Evolutionary conservation across 2,329 filamentous ascomycete species (phyloP), one percentile per base, ranked within the genome.

Genomic region (Coniochaeta ligniaria): DNA sequence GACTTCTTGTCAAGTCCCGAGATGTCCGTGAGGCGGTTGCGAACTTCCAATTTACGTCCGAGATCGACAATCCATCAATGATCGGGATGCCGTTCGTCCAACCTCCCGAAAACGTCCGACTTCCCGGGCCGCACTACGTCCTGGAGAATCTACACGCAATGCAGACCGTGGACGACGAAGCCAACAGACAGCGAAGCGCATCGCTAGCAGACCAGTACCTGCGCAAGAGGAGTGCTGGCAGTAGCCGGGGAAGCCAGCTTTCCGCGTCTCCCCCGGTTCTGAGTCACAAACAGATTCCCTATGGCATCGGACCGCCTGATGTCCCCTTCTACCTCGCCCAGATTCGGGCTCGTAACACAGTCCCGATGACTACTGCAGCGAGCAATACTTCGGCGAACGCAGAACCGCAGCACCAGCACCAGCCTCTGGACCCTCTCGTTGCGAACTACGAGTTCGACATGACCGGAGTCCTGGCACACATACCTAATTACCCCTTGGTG

Each of bases 241-340:
- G 47, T 12, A 52, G 47, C 47, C 47, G 47, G 22, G 47, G 47
- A 24, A 59, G 26, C 11, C 26, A 47, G 2, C 57, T 58, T 62
- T 61, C 20, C 58, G 63, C 57, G 17, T 26, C 56, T 41, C 47
- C 47, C 11, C 47, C 31, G 6, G 38, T 17, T 11, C 11, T 16
- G 12, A 47, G 38, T 26, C n/a, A 28, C 41, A 52, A 22, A 47
- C 26, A 31, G 20, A 12, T 61, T 14, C 17, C n/a, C 6, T 54
- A 45, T 36, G 33, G 6, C 16, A 20, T 43, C 2, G 62, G 58
- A 9, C 59, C 33, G 2, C 61, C 62, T 2, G 62, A 64, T 35
- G 55, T 64, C 14, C 62, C 62, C 12, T 43, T 61, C 55, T 59
- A 38, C 50, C 61, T 64, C 11, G 59, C 62, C 17, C 61, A 64